A percentile compares a stretch with the other conserved stretches of the same genome.
Conservation (phyloP, 768 basidiomycete genomes). For the Vishniacozyma victoriae region DNA sequence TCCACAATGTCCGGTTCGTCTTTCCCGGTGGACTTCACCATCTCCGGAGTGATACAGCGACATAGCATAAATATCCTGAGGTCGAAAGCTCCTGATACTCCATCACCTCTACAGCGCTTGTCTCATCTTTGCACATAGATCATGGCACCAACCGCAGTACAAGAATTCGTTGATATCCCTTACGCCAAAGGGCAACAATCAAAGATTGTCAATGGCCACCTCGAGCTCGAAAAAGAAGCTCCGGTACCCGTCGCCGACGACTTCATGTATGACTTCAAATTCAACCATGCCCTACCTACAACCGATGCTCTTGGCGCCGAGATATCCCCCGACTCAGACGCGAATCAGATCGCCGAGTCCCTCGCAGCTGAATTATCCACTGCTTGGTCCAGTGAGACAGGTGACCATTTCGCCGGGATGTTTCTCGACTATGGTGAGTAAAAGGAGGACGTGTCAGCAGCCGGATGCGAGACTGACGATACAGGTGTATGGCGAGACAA, state of each 20-base stretch:
- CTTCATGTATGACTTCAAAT: constrained; percentile 23
- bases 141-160: background rate
- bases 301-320: constrained; percentile 3
- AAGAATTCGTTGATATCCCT: background rate
- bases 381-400: constrained; percentile 4
- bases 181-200: background rate
- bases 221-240: background rate
- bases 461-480: background rate
- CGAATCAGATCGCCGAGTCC: background rate
- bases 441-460: background rate
- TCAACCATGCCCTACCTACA: constrained; percentile 11
- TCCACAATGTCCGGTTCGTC: too few relatives aligned
- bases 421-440: constrained; percentile 21
- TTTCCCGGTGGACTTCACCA: too few relatives aligned
- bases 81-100: too few relatives aligned
- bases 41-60: too few relatives aligned
- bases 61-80: too few relatives aligned
- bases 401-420: constrained; percentile 10
- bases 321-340: constrained; percentile 1
- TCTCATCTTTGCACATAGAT: too few relatives aligned
- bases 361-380: constrained; percentile 1
- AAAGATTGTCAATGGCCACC: constrained; percentile 4
- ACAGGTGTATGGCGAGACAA: constrained; percentile 56
- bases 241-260: constrained; percentile 1
- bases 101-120: too few relatives aligned